Percentiles rank a stretch among this genome's conserved stretches.
These are phyloP conservation scores for Diaporthe sp. DNA, from an alignment of 2,329 filamentous ascomycete species.

Conservation along the genomic window DNA sequence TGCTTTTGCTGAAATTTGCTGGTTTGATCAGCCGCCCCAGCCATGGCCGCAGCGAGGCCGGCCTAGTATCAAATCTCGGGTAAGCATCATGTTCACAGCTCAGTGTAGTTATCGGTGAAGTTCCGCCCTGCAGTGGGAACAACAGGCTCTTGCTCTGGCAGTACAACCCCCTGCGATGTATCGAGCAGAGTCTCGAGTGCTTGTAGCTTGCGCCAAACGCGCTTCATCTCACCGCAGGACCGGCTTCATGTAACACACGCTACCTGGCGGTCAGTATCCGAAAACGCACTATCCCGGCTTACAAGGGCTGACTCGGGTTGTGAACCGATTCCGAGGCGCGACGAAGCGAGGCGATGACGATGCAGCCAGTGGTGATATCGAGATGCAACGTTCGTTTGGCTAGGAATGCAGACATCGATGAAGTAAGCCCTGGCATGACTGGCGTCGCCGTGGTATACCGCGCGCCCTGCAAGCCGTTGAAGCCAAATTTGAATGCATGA, in stretches of 20 bases:
- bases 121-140: slow-evolving; percentile 15
- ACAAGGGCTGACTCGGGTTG: slow-evolving; percentile 20
- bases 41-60: slow-evolving; percentile 30
- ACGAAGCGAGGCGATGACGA: slow-evolving; percentile 20
- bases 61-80: slow-evolving; percentile 6
- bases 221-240: slow-evolving; percentile 25
- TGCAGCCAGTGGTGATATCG: not conserved
- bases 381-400: slow-evolving; percentile 23
- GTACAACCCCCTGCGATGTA: not conserved
- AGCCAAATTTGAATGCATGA: not conserved
- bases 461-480: slow-evolving; percentile 22
- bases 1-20: not conserved
- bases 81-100: not conserved
- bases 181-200: not conserved
- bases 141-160: not conserved
- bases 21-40: slow-evolving; percentile 34
- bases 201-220: slow-evolving; percentile 28
- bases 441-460: not conserved
- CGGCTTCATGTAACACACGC: not conserved
- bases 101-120: not conserved
- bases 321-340: slow-evolving; percentile 14
- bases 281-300: slow-evolving; percentile 22
- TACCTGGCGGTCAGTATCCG: slow-evolving; percentile 27
- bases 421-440: not conserved
- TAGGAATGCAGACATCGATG: not conserved